Evolutionary conservation across 768 basidiomycete genomes (phyloP), one percentile per base, ranked within the genome.

Genomic region (Porphyrellus cyaneotinctus): DNA sequence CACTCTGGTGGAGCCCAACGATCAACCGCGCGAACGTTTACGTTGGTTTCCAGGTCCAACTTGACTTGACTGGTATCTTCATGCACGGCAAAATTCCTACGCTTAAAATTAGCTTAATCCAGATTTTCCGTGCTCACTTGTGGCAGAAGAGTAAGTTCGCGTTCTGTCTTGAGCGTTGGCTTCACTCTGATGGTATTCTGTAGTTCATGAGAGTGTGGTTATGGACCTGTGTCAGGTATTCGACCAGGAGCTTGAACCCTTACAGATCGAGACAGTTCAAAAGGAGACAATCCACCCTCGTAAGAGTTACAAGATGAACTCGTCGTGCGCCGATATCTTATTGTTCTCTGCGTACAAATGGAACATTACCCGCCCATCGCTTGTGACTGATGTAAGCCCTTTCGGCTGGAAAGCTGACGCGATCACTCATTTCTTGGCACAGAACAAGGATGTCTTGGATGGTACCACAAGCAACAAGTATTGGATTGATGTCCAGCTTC

Each of bases 241-340:
- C 64, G 97, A 99, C 73, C 95, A 97, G 72, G 97, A 99, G 65
- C 78, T 99, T 31, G 97, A 99, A 68, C 95, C 97, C 4, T 74
- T 99, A 15, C 94, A 97, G 61, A 99, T 99, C 62, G 97, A 98
- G 77, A 98, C 95, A 0, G 97, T 99, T 0, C 97, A 98, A 71
- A 99, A 99, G 72, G 97, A 99, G 72, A 97, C 97, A 0, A 99
- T 99, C 56, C 97, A 97, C 70, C 95, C 95, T 62, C 90, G 95
- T 74, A 97, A 97, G 79, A 97, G 93, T 78, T 99, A 99, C 83
- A 99, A 99, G 83, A 98, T 99, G 97, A 99, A 99, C 74, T 97
- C 94, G 9, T 95, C 94, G n/a, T 97, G 95, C 59, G 95, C 95
- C 47, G 97, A 99, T 65, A 95, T 99, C 65, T 78, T 99, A 18